Base-by-base conservation (phyloP, 2,329 filamentous ascomycete species). In the Aureobasidium sp. region DNA sequence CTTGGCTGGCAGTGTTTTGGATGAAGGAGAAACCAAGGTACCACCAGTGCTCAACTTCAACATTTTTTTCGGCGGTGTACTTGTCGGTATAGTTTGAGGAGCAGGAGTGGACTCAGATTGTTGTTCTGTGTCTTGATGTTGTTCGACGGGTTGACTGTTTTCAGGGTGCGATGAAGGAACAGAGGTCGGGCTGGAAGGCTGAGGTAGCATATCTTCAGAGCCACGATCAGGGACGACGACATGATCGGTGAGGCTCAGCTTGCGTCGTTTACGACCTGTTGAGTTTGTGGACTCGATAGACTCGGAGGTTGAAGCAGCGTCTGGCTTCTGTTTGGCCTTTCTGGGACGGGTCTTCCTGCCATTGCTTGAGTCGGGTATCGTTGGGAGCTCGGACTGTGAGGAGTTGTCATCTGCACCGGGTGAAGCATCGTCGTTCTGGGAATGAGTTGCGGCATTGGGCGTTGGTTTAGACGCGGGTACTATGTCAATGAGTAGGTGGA, bases 11-110 rank as follows among this genome's bases (percentile, higher is more conserved):
- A 64, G 47, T 59, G 48, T 39, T 34, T 71, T 73, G 25, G 71
- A 69, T 30, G 73, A 70, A 3, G 77, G 77, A 3, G 74, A 76
- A 59, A 76, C 71, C n/a, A 80, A 74, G 60, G 72, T 78, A n/a
- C 78, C 78, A 32, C 71, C 74, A 29, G 74, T 75, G 54, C 72
- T 77, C 41, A 80, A 64, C 60, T 73, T 73, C 54, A 78, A 61
- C 49, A 73, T 66, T 62, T 72, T 74, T 63, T 69, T 73, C 1
- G 72, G 71, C 7, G 70, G 70, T 8, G 68, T 68, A 16, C 37
- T 37, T 47, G 8, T 14, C 0, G 25, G 45, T 16, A 32, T 13
- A 27, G 8, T 27, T 27, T 25, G 9, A 25, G 16, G 34, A n/a
- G 3, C 16, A 16, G 32, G 29, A 8, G 1, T n/a, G 1, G 37